A percentile compares a stretch with the other conserved stretches of the same genome.
These are phyloP conservation scores for Candida sakaeoensis DNA, from an alignment of 805 yeast species.

Conservation along the genomic window DNA sequence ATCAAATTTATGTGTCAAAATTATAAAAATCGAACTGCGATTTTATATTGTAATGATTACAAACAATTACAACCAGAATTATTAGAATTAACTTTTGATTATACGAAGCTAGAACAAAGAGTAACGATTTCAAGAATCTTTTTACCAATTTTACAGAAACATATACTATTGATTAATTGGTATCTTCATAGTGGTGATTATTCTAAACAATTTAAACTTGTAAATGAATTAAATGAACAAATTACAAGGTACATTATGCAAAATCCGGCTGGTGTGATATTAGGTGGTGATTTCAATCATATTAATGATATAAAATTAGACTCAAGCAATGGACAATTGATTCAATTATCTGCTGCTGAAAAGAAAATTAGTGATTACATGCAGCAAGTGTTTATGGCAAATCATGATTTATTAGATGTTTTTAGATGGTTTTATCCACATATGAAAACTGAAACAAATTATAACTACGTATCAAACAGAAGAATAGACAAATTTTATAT, in stretches of 20 bases:
- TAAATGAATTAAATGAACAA: background rate
- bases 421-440: background rate
- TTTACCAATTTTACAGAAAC: background rate
- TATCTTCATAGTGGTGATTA: background rate
- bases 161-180: background rate
- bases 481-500: background rate
- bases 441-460: background rate
- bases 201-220: background rate
- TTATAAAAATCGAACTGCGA: background rate
- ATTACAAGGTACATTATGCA: background rate
- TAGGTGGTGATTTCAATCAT: slow-evolving; percentile 1
- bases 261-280: background rate
- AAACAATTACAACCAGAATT: background rate
- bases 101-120: background rate
- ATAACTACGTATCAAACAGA: background rate
- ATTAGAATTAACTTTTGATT: background rate
- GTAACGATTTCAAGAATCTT: background rate
- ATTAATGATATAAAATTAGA: background rate
- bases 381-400: background rate
- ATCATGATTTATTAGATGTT: background rate
- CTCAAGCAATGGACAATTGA: background rate
- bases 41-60: background rate
- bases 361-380: background rate
- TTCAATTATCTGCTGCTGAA: background rate
- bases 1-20: background rate